A percentile compares a stretch with the other conserved stretches of the same genome.
Conservation (phyloP, 768 basidiomycete species). For the Pleurotus tuber-regium region DNA sequence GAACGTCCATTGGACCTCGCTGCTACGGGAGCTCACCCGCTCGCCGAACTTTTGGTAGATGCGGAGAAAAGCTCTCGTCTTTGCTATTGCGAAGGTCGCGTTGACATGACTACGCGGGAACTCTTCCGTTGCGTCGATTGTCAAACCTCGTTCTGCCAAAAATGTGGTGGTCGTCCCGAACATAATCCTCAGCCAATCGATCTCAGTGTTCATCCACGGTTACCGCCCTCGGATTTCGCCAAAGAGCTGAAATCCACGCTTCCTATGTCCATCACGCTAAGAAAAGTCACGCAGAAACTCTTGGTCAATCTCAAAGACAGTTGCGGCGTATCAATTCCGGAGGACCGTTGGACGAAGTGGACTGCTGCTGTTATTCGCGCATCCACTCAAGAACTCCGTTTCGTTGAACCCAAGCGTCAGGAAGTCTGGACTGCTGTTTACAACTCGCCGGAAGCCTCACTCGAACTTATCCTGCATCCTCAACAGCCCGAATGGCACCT, state of each 20-base stretch:
- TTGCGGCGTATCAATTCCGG: conserved; percentile 40
- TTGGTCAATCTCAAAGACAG: conserved; percentile 49
- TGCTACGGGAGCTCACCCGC: conserved; percentile 40
- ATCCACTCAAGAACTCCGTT: conserved; percentile 65
- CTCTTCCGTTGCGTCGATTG: conserved; percentile 77
- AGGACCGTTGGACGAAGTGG: conserved; percentile 70
- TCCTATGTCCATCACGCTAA: conserved; percentile 80
- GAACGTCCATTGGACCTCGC: conserved; percentile 70
- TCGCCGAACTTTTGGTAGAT: conserved; percentile 55
- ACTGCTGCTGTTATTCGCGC: conserved; percentile 61
- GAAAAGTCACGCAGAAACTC: conserved; percentile 43
- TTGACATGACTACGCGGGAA: conserved; percentile 65
- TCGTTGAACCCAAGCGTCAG: conserved; percentile 83
- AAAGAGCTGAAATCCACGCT: conserved; percentile 73
- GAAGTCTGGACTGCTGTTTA: conserved; percentile 84
- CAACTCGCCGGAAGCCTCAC: conserved; percentile 62
- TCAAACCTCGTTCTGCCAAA: conserved; percentile 73
- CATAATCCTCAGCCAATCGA: conserved; percentile 70
- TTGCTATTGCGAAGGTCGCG: conserved; percentile 89
- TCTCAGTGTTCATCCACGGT: conserved; percentile 48
- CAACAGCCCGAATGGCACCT: conserved; percentile 85
- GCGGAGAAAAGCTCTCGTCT: conserved; percentile 75
- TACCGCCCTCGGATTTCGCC: conserved; percentile 73
- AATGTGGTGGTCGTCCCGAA: conserved; percentile 89
- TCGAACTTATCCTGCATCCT: conserved; percentile 77